Evolutionary conservation across 306 rosid species (phyloP).

Genomic region (Macrotyloma uniflorum): DNA sequence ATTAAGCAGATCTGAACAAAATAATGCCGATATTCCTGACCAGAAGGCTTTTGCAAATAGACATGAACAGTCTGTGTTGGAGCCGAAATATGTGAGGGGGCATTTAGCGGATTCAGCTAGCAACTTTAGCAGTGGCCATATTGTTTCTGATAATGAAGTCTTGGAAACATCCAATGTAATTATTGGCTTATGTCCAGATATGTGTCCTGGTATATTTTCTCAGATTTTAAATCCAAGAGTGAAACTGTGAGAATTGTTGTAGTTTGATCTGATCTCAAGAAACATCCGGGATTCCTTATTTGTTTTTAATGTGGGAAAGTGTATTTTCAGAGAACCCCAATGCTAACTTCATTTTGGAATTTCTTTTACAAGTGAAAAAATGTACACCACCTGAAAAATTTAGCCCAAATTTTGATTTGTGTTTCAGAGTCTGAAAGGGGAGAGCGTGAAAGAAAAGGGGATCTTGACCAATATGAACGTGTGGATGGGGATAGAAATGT

Average conservation of each 20-base stretch:
- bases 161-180: constrained; percentile 60
- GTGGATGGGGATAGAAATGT: constrained; percentile 95
- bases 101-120: constrained; percentile 51
- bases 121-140: constrained; percentile 48
- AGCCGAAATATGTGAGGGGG: constrained; percentile 49
- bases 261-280: constrained; percentile 31
- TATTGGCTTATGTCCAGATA: constrained; percentile 83
- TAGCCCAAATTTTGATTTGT: constrained; percentile 26
- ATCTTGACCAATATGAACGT: constrained; percentile 91
- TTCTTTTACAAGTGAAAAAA: background rate
- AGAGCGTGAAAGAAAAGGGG: constrained; percentile 97
- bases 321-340: constrained; percentile 21
- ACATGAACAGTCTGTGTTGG: constrained; percentile 47
- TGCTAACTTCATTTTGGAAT: constrained; percentile 11
- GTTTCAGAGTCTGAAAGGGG: constrained; percentile 87
- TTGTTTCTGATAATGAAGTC: constrained; percentile 61
- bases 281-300: constrained; percentile 18
- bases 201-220: constrained; percentile 89
- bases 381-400: constrained; percentile 18
- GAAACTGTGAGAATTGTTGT: constrained; percentile 38
- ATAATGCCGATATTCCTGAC: constrained; percentile 50
- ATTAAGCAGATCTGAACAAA: constrained; percentile 56
- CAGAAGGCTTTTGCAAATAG: constrained; percentile 47
- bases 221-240: constrained; percentile 32
- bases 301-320: background rate